phyloP scores from a whole-genome alignment of 225 moss, liverwort and hornwort genomes.

The Polytrichum commune region DNA sequence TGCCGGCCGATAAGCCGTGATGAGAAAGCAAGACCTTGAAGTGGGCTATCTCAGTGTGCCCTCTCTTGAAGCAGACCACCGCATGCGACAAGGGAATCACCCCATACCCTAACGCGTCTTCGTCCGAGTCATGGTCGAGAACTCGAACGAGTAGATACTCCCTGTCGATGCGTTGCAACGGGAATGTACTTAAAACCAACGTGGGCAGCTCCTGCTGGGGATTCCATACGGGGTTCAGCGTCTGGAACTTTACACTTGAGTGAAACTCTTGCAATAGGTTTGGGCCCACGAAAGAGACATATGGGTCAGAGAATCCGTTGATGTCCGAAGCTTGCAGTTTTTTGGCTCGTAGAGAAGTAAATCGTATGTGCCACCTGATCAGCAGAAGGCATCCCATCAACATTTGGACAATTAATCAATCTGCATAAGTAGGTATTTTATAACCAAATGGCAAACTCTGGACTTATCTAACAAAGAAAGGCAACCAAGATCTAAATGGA shows the following conservation, averaged over 20 bases:
- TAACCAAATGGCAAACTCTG: too few relatives aligned
- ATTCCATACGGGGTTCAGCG: slow-evolving; percentile 60
- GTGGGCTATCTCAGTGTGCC: slow-evolving; percentile 30
- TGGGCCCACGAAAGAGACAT: slow-evolving; percentile 60
- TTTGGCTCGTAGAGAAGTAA: slow-evolving; percentile 53
- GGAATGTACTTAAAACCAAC: slow-evolving; percentile 46
- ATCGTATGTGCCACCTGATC: slow-evolving; percentile 33
- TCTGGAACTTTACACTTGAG: slow-evolving; percentile 58
- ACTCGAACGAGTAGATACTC: slow-evolving; percentile 51
- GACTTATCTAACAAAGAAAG: too few relatives aligned
- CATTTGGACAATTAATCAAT: too few relatives aligned
- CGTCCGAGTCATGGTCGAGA: slow-evolving; percentile 42
- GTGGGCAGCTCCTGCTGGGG: slow-evolving; percentile 51
- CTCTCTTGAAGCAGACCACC: slow-evolving; percentile 37
- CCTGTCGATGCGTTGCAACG: slow-evolving; percentile 45
- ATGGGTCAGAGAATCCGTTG: slow-evolving; percentile 66
- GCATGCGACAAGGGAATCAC: slow-evolving; percentile 38
- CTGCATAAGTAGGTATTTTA: too few relatives aligned
- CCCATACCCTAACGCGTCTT: slow-evolving; percentile 31
- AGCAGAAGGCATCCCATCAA: too few relatives aligned
- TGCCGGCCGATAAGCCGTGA: slow-evolving; percentile 54
- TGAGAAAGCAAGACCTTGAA: slow-evolving; percentile 49
- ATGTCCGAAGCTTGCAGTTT: slow-evolving; percentile 59
- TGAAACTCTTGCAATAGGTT: slow-evolving; percentile 50
- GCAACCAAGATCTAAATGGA: too few relatives aligned